phyloP scores from a whole-genome alignment of 1,139 yeast genomes.

The Saccharomyces hybrid region DNA sequence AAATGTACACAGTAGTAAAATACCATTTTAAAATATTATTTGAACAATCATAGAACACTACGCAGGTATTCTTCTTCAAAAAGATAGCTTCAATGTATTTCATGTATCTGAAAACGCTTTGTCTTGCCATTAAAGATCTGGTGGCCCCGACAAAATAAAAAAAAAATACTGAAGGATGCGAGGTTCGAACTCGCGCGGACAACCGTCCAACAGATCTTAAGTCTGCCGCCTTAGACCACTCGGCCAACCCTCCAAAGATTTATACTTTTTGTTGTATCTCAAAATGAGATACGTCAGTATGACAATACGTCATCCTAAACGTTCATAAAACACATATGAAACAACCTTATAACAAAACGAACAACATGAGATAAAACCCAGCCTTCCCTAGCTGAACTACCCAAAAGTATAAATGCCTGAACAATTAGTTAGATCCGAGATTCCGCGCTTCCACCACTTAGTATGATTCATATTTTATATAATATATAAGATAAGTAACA shows the following conservation, averaged over 20 bases:
- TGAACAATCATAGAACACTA: not conserved
- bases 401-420: too few species aligned
- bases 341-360: too few species aligned
- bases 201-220: conserved; percentile 10
- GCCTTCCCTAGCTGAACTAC: too few species aligned
- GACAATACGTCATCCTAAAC: too few species aligned
- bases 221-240: conserved; percentile 9
- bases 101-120: not conserved
- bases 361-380: too few species aligned
- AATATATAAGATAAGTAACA: too few species aligned
- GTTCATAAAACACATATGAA: too few species aligned
- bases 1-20: not conserved
- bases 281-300: too few species aligned
- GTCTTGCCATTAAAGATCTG: not conserved
- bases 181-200: conserved; percentile 79
- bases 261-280: not conserved
- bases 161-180: conserved; percentile 52
- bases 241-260: conserved; percentile 10
- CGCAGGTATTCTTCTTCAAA: not conserved
- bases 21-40: not conserved
- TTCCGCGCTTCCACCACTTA: too few species aligned
- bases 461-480: too few species aligned
- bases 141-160: too few species aligned
- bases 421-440: too few species aligned
- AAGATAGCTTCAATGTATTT: not conserved